Conservation (phyloP, 2,329 filamentous ascomycete species). For the Lecanicillium sp. region DNA sequence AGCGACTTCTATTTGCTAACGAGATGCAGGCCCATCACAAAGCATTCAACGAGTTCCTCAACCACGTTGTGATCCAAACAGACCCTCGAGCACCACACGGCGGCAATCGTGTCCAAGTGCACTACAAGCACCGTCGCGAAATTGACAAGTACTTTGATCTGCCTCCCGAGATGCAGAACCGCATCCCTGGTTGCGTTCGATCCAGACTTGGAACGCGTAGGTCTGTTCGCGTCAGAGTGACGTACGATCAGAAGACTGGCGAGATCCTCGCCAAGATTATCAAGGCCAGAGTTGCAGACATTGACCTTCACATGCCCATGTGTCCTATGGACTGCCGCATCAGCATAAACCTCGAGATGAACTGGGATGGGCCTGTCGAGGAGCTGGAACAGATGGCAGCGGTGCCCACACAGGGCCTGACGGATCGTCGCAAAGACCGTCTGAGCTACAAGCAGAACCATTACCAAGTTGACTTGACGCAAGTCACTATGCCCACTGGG, state of each 20-base stretch:
- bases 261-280: slow-evolving; percentile 75
- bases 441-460: slow-evolving; percentile 82
- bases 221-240: slow-evolving; percentile 49
- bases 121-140: slow-evolving; percentile 77
- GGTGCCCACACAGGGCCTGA: slow-evolving; percentile 28
- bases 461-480: slow-evolving; percentile 88
- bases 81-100: slow-evolving; percentile 42
- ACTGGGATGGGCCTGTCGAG: slow-evolving; percentile 62
- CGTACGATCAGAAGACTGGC: slow-evolving; percentile 63
- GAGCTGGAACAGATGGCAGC: slow-evolving; percentile 38
- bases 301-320: slow-evolving; percentile 77
- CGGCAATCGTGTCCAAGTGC: slow-evolving; percentile 50
- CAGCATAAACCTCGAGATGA: slow-evolving; percentile 90
- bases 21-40: slow-evolving; percentile 63
- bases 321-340: slow-evolving; percentile 83
- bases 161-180: slow-evolving; percentile 46
- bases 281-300: slow-evolving; percentile 78
- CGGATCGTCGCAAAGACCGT: slow-evolving; percentile 77
- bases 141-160: slow-evolving; percentile 79
- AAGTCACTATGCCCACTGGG: slow-evolving; percentile 55
- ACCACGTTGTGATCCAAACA: slow-evolving; percentile 54
- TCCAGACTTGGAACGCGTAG: slow-evolving; percentile 45
- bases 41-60: slow-evolving; percentile 76
- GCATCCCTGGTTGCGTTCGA: slow-evolving; percentile 57
- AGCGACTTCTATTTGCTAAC: slow-evolving; percentile 12